These are phyloP conservation scores for Kuraishia ogatae DNA, from an alignment of 805 yeast species.

Conservation along the genomic window DNA sequence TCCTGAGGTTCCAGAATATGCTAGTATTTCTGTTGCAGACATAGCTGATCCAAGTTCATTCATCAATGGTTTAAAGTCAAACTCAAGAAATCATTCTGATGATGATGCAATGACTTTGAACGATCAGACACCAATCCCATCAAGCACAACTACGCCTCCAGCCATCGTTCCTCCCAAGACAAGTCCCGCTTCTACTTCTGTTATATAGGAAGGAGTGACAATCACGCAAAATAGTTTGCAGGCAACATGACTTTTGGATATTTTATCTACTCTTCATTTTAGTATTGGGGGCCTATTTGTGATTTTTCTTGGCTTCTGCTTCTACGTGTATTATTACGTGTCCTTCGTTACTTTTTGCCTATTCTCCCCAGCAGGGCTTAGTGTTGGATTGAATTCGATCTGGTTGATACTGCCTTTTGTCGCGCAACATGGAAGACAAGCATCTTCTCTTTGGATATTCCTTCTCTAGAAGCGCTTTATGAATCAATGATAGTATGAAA, in stretches of 20 bases:
- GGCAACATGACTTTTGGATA: too few relatives aligned
- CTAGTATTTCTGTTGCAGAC: neutral
- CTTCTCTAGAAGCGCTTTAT: neutral
- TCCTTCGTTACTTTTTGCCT: neutral
- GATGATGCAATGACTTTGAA: neutral
- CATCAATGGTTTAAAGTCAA: neutral
- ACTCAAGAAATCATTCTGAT: neutral
- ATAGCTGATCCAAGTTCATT: neutral
- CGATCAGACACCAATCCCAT: neutral
- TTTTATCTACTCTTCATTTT: neutral
- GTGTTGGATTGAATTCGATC: too few relatives aligned
- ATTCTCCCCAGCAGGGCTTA: too few relatives aligned
- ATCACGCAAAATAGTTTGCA: too few relatives aligned
- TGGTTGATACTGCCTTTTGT: too few relatives aligned
- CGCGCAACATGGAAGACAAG: neutral
- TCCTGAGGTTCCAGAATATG: neutral
- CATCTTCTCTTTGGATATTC: neutral
- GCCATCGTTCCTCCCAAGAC: neutral
- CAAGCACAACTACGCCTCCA: neutral
- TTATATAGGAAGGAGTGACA: neutral
- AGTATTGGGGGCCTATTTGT: neutral
- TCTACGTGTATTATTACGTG: neutral
- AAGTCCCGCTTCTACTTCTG: neutral
- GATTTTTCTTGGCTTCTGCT: too few relatives aligned
- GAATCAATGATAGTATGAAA: neutral